These are phyloP conservation scores for Skeletonema costatum DNA, from an alignment of 108 stramenopile genomes.

Conservation along the genomic window DNA sequence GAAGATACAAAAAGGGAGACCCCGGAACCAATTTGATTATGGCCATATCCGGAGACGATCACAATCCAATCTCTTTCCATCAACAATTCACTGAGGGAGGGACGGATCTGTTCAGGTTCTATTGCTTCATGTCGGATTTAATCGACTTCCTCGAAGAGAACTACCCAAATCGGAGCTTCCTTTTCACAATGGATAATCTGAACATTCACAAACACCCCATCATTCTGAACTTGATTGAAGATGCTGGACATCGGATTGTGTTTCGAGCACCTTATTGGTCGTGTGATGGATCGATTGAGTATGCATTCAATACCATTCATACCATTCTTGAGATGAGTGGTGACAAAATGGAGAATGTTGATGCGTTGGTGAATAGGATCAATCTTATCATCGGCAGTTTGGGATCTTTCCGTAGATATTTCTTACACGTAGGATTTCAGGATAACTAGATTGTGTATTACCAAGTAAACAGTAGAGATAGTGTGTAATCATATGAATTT, in stretches of 20 bases:
- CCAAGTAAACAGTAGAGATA: background rate
- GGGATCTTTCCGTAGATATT: slow-evolving; percentile 6
- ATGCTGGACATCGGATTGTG: slow-evolving; percentile 18
- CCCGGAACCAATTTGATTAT: slow-evolving; percentile 17
- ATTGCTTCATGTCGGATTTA: slow-evolving; percentile 12
- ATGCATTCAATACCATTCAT: slow-evolving; percentile 34
- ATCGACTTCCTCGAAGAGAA: slow-evolving; percentile 1
- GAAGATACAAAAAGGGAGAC: slow-evolving; percentile 13
- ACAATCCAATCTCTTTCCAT: slow-evolving; percentile 9
- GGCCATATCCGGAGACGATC: slow-evolving; percentile 18
- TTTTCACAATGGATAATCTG: slow-evolving; percentile 37
- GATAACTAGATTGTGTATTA: slow-evolving; percentile 3
- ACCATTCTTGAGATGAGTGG: background rate
- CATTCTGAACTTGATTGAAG: slow-evolving; percentile 13
- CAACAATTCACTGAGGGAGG: slow-evolving; percentile 5
- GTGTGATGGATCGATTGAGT: slow-evolving; percentile 41
- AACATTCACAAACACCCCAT: slow-evolving; percentile 29
- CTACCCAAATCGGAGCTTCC: background rate
- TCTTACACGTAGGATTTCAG: slow-evolving; percentile 16
- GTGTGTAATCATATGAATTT: background rate
- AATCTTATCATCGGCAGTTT: slow-evolving; percentile 22
- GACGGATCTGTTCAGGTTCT: slow-evolving; percentile 20
- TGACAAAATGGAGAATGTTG: background rate
- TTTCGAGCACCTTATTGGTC: slow-evolving; percentile 38
- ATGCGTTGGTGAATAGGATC: slow-evolving; percentile 18